Base-by-base conservation (phyloP, 2,329 filamentous ascomycete genomes). In the Aspergillus viridinutans region DNA sequence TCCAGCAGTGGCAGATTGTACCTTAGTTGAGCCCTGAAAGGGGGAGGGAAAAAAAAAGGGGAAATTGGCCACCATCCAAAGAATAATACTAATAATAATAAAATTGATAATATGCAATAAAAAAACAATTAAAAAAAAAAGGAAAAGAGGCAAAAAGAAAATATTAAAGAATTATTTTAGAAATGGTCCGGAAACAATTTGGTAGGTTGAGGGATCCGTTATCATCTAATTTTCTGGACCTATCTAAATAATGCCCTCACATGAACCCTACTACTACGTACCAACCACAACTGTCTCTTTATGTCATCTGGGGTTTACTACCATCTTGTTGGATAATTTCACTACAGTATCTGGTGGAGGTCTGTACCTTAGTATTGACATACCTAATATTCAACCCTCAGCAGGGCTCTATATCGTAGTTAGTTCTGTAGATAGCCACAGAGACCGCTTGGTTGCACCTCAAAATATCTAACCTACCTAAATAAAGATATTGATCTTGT, bases 21-120 rank as follows among this genome's bases (percentile, higher is more conserved):
- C 32, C 32, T 38, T 42, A 35, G 21, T 50, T 28, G 56, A 58
- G 52, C 60, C 57, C 55, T 61, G 59, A 57, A 61, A 61, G 59
- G 58, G 59, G 58, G 63, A 62, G 54, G 54, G 61, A 23, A 47
- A 23, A 6, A 45, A 43, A 45, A 45, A 45, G 42, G 42, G 20
- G 42, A 23, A 20, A 23, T 21, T 20, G 20, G 42, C 32, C 32
- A 38, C 14, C 32, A 17, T 17, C 32, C 32, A 5, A 6, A 45
- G 12, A 45, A 23, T 42, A 42, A 45, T 26, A n/a, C n/a, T n/a
- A 47, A 23, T 47, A 3, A 26, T 10, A 17, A 26, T 47, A 21
- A 21, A 20, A 14, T 2, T 23, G 4, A 25, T 4, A 47, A 21
- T 14, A 26, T 25, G 12, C 6, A 23, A 21, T 20, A 8, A 21